A percentile compares a stretch with the other conserved stretches of the same genome.
Evolutionary conservation across 371 early-diverging fungal species (phyloP).

Genomic region (Zychaea mexicana): DNA sequence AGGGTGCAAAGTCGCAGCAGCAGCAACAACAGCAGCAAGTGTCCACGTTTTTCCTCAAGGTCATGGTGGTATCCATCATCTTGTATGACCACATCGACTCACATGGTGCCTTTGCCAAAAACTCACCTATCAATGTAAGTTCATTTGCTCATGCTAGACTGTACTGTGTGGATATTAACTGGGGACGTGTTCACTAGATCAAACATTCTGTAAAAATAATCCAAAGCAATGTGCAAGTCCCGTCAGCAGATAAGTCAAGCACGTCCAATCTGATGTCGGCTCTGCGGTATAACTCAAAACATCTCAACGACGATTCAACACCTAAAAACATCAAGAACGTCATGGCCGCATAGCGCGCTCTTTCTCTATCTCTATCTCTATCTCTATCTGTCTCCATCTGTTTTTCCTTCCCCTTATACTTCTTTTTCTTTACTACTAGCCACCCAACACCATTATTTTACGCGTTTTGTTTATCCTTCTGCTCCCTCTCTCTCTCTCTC

Average conservation of each 20-base stretch:
- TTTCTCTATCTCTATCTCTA: too few species aligned
- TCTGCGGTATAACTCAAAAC: slow-evolving; percentile 80
- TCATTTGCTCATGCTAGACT: not conserved
- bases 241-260: slow-evolving; percentile 36
- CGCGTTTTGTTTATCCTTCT: too few species aligned
- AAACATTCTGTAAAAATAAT: slow-evolving; percentile 75
- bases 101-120: slow-evolving; percentile 76
- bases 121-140: slow-evolving; percentile 80
- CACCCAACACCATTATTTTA: too few species aligned
- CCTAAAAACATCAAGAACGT: slow-evolving; percentile 74
- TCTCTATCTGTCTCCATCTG: too few species aligned
- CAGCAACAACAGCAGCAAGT: too few species aligned
- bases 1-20: slow-evolving; percentile 15
- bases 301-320: slow-evolving; percentile 81
- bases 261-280: slow-evolving; percentile 75
- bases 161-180: not conserved
- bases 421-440: too few species aligned
- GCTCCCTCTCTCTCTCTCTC: too few species aligned
- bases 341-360: too few species aligned
- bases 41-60: slow-evolving; percentile 68
- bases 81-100: slow-evolving; percentile 91
- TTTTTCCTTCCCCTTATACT: too few species aligned
- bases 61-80: slow-evolving; percentile 87
- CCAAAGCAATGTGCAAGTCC: slow-evolving; percentile 42
- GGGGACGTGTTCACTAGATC: too few species aligned